A percentile compares a stretch with the other conserved stretches of the same genome.
Evolutionary conservation across 169 alveolate species (phyloP).

Genomic region (Babesia gibsoni): DNA sequence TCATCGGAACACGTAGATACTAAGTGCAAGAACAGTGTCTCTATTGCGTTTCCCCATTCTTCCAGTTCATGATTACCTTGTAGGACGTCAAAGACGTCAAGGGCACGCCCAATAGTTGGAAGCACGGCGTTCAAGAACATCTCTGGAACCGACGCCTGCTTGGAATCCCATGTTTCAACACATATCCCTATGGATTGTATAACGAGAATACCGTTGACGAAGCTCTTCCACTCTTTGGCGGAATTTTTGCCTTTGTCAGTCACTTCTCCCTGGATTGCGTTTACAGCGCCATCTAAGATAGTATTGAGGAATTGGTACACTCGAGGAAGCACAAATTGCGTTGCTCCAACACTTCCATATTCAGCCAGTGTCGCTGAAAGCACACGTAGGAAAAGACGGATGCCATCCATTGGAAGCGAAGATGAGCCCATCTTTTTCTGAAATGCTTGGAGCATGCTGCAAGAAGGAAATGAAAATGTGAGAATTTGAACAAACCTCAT

Average conservation of each 20-base stretch:
- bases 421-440: background rate
- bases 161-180: slow-evolving; percentile 39
- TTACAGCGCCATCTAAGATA: slow-evolving; percentile 1
- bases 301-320: slow-evolving; percentile 36
- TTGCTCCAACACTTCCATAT: slow-evolving; percentile 46
- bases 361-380: slow-evolving; percentile 24
- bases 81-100: slow-evolving; percentile 6
- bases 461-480: background rate
- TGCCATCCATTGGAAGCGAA: slow-evolving; percentile 6
- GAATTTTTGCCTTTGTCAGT: too few species aligned
- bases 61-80: background rate
- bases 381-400: slow-evolving; percentile 31
- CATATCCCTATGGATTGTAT: slow-evolving; percentile 1
- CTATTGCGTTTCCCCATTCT: slow-evolving; percentile 6
- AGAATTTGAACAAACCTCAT: background rate
- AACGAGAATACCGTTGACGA: slow-evolving; percentile 18
- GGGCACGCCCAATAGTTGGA: slow-evolving; percentile 29
- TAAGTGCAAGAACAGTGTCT: slow-evolving; percentile 4
- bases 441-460: background rate
- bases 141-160: slow-evolving; percentile 34
- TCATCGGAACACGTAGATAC: slow-evolving; percentile 12
- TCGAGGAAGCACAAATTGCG: slow-evolving; percentile 46
- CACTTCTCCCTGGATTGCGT: too few species aligned
- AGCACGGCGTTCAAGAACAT: slow-evolving; percentile 24
- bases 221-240: background rate